Conservation (phyloP, 352 stramenopile species). For the Phytophthora capsici region DNA sequence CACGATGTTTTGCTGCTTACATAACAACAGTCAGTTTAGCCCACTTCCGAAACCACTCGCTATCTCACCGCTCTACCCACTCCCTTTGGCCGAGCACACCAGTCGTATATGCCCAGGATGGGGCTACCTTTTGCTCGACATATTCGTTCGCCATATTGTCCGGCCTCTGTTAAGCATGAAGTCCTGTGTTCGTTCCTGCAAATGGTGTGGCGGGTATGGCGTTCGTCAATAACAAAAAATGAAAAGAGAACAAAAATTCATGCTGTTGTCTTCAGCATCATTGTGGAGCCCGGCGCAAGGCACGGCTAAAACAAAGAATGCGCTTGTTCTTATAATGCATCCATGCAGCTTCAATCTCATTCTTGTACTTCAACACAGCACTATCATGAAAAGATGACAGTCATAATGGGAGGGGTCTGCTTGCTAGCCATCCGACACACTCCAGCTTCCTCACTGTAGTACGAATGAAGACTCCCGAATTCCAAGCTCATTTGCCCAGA, state of each 20-base stretch:
- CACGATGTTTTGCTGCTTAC: constrained; percentile 41
- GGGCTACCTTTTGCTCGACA: constrained; percentile 2
- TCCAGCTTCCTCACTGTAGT: constrained; percentile 10
- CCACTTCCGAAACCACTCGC: constrained; percentile 33
- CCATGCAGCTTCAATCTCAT: constrained; percentile 13
- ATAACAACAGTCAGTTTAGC: constrained; percentile 48
- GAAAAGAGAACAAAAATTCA: constrained; percentile 12
- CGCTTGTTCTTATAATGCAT: constrained; percentile 17
- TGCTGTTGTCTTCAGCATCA: neutral
- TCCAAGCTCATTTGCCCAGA: constrained; percentile 13
- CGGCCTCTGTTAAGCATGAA: constrained; percentile 5
- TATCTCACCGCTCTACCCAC: constrained; percentile 11
- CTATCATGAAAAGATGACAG: constrained; percentile 7
- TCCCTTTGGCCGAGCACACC: constrained; percentile 11
- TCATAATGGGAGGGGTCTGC: constrained; percentile 5
- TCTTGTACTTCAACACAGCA: constrained; percentile 21
- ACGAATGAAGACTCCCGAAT: constrained; percentile 5
- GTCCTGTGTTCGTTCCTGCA: constrained; percentile 11
- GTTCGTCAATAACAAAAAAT: constrained; percentile 18
- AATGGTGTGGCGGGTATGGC: constrained; percentile 7
- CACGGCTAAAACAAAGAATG: neutral
- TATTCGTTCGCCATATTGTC: constrained; percentile 25
- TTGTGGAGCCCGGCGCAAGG: neutral
- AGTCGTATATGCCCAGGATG: neutral
- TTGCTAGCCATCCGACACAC: constrained; percentile 9